phyloP scores from a whole-genome alignment of 805 yeast species.

The Myxozyma neglecta region DNA sequence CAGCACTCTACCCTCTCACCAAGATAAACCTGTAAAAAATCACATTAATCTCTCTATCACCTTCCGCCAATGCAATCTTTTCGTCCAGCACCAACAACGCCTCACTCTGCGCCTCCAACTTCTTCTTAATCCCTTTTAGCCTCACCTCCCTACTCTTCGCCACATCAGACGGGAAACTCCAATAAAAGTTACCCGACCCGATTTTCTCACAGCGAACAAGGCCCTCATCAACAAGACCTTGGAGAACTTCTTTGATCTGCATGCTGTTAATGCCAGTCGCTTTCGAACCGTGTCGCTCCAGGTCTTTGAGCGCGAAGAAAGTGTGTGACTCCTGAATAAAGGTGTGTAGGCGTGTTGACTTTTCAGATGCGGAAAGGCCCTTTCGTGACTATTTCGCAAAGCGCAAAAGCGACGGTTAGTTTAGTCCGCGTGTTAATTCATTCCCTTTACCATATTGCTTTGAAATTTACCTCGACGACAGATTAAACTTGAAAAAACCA shows the following conservation, averaged over 20 bases:
- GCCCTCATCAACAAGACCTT: slow-evolving; percentile 51
- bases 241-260: slow-evolving; percentile 55
- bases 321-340: slow-evolving; percentile 28
- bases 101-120: slow-evolving; percentile 12
- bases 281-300: slow-evolving; percentile 51
- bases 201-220: slow-evolving; percentile 55
- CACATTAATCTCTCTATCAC: not conserved
- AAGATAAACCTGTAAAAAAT: not conserved
- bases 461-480: too few relatives aligned
- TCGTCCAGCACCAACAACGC: slow-evolving; percentile 9
- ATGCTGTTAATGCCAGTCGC: slow-evolving; percentile 52
- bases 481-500: too few relatives aligned
- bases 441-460: too few relatives aligned
- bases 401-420: too few relatives aligned
- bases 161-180: slow-evolving; percentile 31
- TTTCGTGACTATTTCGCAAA: slow-evolving; percentile 23
- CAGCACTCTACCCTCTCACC: too few relatives aligned
- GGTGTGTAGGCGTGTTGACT: slow-evolving; percentile 19
- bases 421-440: not conserved
- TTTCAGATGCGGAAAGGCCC: slow-evolving; percentile 31
- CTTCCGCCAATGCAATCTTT: slow-evolving; percentile 11
- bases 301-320: slow-evolving; percentile 46
- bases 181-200: slow-evolving; percentile 48
- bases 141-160: slow-evolving; percentile 20
- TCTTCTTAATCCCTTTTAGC: slow-evolving; percentile 14